phyloP scores from a whole-genome alignment of 2,329 filamentous ascomycete species.

The Neonectria ditissima region DNA sequence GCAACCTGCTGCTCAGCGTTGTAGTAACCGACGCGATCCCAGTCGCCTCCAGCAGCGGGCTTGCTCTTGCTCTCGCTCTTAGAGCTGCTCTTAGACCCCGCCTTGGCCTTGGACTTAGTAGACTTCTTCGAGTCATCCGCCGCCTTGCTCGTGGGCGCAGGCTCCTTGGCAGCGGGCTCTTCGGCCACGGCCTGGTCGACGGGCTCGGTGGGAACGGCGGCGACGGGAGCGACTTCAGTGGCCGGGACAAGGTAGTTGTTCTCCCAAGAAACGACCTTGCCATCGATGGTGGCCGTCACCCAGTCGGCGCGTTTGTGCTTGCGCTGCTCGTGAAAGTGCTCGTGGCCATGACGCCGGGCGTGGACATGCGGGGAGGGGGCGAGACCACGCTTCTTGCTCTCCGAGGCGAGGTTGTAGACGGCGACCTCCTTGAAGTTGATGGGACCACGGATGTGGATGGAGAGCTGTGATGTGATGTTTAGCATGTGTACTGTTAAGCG shows the following conservation, averaged over 20 bases:
- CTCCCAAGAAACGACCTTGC: slow-evolving; percentile 67
- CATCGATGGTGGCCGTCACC: slow-evolving; percentile 70
- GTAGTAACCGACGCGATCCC: slow-evolving; percentile 60
- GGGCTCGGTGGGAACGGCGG: slow-evolving; percentile 27
- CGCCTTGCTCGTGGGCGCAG: not conserved
- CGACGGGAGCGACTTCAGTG: slow-evolving; percentile 32
- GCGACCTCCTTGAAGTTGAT: slow-evolving; percentile 75
- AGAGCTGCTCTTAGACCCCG: slow-evolving; percentile 25
- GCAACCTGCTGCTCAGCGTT: slow-evolving; percentile 53
- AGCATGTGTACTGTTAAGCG: not conserved
- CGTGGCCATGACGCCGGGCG: slow-evolving; percentile 57
- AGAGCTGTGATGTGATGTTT: slow-evolving; percentile 64
- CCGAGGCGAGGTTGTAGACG: slow-evolving; percentile 69
- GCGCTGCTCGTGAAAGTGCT: slow-evolving; percentile 60
- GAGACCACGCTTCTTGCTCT: slow-evolving; percentile 45
- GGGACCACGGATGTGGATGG: slow-evolving; percentile 79
- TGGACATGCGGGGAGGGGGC: slow-evolving; percentile 45
- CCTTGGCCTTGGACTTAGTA: slow-evolving; percentile 23
- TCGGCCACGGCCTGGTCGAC: not conserved
- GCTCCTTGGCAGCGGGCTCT: slow-evolving; percentile 21
- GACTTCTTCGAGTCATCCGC: slow-evolving; percentile 18
- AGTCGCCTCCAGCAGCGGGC: slow-evolving; percentile 46
- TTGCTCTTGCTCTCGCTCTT: slow-evolving; percentile 20
- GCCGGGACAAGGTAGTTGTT: slow-evolving; percentile 65
- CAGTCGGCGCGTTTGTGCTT: slow-evolving; percentile 60